Conservation (phyloP, 257 asterid species). For the Dorcoceras hygrometricum region DNA sequence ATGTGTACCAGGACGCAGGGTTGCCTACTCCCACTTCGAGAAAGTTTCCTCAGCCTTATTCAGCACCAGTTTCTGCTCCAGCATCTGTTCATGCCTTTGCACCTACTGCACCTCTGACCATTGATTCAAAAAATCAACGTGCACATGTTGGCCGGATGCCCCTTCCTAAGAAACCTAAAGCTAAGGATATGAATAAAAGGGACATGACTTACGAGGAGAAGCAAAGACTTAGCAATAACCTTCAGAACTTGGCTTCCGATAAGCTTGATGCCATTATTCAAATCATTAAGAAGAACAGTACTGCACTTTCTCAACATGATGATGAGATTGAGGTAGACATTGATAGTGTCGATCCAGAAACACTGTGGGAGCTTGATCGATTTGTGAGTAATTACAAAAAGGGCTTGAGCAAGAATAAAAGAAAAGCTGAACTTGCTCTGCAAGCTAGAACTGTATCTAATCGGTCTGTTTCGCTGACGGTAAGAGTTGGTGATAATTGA, state of each 20-base stretch:
- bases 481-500: constrained; percentile 29
- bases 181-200: constrained; percentile 83
- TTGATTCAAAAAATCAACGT: constrained; percentile 45
- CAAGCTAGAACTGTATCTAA: constrained; percentile 48
- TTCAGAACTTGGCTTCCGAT: constrained; percentile 79
- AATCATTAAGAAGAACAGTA: constrained; percentile 79
- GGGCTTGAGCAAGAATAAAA: constrained; percentile 85
- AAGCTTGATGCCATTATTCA: constrained; percentile 90
- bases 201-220: constrained; percentile 97
- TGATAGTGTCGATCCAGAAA: constrained; percentile 85
- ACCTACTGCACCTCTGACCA: constrained; percentile 29
- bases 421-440: constrained; percentile 83
- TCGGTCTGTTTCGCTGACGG: constrained; percentile 39
- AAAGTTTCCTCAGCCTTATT: constrained; percentile 46
- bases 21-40: constrained; percentile 57
- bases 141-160: constrained; percentile 63
- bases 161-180: constrained; percentile 86
- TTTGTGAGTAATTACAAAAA: constrained; percentile 89
- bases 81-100: constrained; percentile 21
- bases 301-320: constrained; percentile 67
- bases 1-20: constrained; percentile 57
- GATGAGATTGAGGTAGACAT: constrained; percentile 97
- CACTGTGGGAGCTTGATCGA: constrained; percentile 98
- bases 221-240: constrained; percentile 85
- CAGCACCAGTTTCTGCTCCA: constrained; percentile 29